A percentile compares a stretch with the other conserved stretches of the same genome.
Conservation (phyloP, 306 rosid species). For the Elaeagnus macrophylla region DNA sequence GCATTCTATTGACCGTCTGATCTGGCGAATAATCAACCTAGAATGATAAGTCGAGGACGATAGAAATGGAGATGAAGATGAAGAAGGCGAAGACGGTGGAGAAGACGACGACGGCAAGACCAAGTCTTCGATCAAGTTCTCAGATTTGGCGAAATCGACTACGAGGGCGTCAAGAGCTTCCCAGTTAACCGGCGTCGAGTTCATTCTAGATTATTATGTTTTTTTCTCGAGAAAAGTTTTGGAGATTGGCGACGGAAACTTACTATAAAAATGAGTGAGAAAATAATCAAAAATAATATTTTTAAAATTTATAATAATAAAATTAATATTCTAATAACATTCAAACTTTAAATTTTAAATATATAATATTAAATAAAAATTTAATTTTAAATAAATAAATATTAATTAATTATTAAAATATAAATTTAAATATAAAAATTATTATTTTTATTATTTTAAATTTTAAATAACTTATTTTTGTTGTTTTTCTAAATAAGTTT, state of each 20-base stretch:
- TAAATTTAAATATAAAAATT: too few relatives aligned
- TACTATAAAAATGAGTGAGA: too few relatives aligned
- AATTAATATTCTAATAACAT: too few relatives aligned
- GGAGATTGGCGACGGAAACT: neutral
- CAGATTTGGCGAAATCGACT: slow-evolving; percentile 85
- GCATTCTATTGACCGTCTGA: slow-evolving; percentile 61
- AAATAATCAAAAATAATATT: too few relatives aligned
- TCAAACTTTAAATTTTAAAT: too few relatives aligned
- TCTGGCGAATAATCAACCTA: slow-evolving; percentile 66
- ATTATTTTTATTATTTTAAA: too few relatives aligned
- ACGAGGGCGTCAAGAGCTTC: slow-evolving; percentile 77
- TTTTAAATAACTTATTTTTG: too few relatives aligned
- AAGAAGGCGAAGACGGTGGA: slow-evolving; percentile 19
- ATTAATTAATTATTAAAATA: too few relatives aligned
- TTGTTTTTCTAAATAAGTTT: too few relatives aligned
- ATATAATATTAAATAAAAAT: too few relatives aligned
- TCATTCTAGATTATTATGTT: slow-evolving; percentile 29
- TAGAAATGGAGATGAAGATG: slow-evolving; percentile 27
- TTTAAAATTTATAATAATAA: too few relatives aligned
- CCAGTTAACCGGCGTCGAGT: slow-evolving; percentile 79
- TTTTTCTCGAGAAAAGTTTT: slow-evolving; percentile 19
- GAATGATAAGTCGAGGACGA: slow-evolving; percentile 81
- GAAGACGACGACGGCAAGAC: slow-evolving; percentile 27
- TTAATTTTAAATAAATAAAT: too few relatives aligned
- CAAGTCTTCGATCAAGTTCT: slow-evolving; percentile 70